Percentiles rank a stretch among this genome's conserved stretches.
phyloP scores from a whole-genome alignment of 2,329 filamentous ascomycete species.

The Hypoxylon sp. region DNA sequence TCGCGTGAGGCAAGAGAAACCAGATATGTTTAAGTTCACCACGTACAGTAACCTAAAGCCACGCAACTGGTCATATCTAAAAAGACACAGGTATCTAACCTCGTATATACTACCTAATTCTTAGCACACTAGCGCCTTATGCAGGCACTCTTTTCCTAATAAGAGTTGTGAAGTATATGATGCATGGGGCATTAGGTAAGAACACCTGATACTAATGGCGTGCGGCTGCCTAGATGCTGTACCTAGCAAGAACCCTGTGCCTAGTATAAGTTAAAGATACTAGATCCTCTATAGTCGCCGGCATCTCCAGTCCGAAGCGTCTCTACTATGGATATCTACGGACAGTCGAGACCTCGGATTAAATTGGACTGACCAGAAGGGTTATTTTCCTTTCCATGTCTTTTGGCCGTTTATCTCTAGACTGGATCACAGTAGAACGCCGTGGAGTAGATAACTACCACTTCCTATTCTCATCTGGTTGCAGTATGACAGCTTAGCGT shows the following conservation, averaged over 20 bases:
- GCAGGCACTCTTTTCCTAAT: neutral
- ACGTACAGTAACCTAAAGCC: neutral
- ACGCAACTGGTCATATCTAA: neutral
- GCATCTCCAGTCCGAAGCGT: neutral
- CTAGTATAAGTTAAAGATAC: neutral
- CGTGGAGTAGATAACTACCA: neutral
- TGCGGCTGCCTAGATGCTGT: neutral
- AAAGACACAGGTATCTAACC: no score
- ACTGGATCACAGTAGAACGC: neutral
- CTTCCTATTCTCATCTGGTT: neutral
- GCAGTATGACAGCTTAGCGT: slow-evolving; percentile 4
- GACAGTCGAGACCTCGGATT: neutral
- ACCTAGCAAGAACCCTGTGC: neutral
- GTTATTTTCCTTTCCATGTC: slow-evolving; percentile 7
- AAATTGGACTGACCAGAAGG: neutral
- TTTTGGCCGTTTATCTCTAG: slow-evolving; percentile 8
- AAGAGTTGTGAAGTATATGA: neutral
- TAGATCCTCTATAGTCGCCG: neutral
- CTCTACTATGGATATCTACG: neutral
- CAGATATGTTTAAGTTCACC: neutral
- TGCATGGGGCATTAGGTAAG: neutral
- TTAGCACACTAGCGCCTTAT: neutral
- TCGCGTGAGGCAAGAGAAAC: slow-evolving; percentile 1
- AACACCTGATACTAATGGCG: neutral
- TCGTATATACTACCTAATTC: no score